A percentile compares a stretch with the other conserved stretches of the same genome.
Conservation (phyloP, 2,329 filamentous ascomycete species). For the Pochonia chlamydosporia region DNA sequence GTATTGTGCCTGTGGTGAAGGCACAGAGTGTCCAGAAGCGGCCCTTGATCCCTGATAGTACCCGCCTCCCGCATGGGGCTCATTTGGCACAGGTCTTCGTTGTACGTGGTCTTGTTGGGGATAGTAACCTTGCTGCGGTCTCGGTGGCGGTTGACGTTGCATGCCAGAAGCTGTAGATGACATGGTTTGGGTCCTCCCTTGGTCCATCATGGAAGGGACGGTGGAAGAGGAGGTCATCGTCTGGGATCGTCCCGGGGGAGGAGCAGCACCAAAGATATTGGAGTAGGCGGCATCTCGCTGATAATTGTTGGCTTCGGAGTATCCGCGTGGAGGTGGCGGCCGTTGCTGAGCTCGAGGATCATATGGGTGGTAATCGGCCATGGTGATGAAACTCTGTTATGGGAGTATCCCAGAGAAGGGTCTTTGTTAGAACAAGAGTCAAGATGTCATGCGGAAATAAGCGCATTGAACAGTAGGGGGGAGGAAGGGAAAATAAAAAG, state of each 20-base stretch:
- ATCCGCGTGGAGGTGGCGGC: slow-evolving; percentile 38
- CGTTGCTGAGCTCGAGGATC: slow-evolving; percentile 39
- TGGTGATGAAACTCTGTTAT: slow-evolving; percentile 24
- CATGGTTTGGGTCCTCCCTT: slow-evolving; percentile 76
- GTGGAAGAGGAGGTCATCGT: slow-evolving; percentile 82
- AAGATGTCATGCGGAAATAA: too few relatives aligned
- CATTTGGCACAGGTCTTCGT: slow-evolving; percentile 23
- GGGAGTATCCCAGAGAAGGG: neutral
- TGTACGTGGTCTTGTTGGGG: slow-evolving; percentile 23
- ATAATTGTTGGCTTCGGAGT: slow-evolving; percentile 47
- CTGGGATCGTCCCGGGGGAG: slow-evolving; percentile 83
- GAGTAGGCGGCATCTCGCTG: slow-evolving; percentile 94
- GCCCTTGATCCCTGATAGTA: slow-evolving; percentile 51
- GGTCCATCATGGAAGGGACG: slow-evolving; percentile 44
- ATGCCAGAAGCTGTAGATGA: slow-evolving; percentile 48
- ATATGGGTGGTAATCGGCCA: slow-evolving; percentile 52
- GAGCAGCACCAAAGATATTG: slow-evolving; percentile 87
- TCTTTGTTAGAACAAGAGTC: neutral
- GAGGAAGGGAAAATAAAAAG: neutral
- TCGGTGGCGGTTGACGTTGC: slow-evolving; percentile 59
- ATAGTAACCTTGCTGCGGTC: slow-evolving; percentile 37
- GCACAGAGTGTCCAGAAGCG: slow-evolving; percentile 38
- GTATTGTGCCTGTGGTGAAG: slow-evolving; percentile 39
- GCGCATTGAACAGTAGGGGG: neutral
- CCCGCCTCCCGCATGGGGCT: slow-evolving; percentile 38